A percentile compares a stretch with the other conserved stretches of the same genome.
phyloP scores from a whole-genome alignment of 1,139 yeast species.

The Yamadazyma sp. region DNA sequence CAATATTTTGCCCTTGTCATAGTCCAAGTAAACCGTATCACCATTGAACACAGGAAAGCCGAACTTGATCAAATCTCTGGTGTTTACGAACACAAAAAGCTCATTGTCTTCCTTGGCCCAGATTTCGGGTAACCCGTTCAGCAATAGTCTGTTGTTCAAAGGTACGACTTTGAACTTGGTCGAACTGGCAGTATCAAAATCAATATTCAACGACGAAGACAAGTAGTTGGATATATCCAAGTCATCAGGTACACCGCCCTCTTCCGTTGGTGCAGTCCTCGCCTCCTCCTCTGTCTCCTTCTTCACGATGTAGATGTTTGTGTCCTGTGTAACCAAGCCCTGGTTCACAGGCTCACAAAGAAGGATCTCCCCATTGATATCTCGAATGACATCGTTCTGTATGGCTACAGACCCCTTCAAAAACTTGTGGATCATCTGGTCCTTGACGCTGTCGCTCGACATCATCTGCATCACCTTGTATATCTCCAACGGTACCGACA shows the following conservation, averaged over 20 bases:
- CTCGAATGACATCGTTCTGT: slow-evolving; percentile 34
- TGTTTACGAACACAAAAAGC: slow-evolving; percentile 52
- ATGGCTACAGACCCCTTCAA: slow-evolving; percentile 35
- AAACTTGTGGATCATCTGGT: slow-evolving; percentile 28
- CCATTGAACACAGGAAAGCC: slow-evolving; percentile 67
- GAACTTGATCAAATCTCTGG: slow-evolving; percentile 52
- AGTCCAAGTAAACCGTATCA: slow-evolving; percentile 51
- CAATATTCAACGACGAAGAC: slow-evolving; percentile 30
- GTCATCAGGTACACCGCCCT: slow-evolving; percentile 13
- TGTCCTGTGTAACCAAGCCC: slow-evolving; percentile 48
- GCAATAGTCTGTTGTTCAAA: slow-evolving; percentile 28
- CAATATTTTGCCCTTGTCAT: slow-evolving; percentile 25
- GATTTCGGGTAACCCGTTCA: slow-evolving; percentile 24
- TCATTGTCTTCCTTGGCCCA: slow-evolving; percentile 44
- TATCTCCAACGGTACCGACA: slow-evolving; percentile 47
- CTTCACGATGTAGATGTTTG: slow-evolving; percentile 56
- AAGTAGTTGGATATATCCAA: slow-evolving; percentile 39
- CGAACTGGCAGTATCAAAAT: slow-evolving; percentile 5
- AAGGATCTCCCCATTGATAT: slow-evolving; percentile 51
- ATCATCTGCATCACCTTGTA: slow-evolving; percentile 36
- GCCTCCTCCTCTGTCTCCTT: slow-evolving; percentile 10
- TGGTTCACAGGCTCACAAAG: slow-evolving; percentile 76
- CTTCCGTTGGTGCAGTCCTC: slow-evolving; percentile 10
- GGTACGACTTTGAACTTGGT: slow-evolving; percentile 27
- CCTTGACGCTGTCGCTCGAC: slow-evolving; percentile 25